Conservation (phyloP, 2,329 filamentous ascomycete genomes). For the Neospermospora avenae region DNA sequence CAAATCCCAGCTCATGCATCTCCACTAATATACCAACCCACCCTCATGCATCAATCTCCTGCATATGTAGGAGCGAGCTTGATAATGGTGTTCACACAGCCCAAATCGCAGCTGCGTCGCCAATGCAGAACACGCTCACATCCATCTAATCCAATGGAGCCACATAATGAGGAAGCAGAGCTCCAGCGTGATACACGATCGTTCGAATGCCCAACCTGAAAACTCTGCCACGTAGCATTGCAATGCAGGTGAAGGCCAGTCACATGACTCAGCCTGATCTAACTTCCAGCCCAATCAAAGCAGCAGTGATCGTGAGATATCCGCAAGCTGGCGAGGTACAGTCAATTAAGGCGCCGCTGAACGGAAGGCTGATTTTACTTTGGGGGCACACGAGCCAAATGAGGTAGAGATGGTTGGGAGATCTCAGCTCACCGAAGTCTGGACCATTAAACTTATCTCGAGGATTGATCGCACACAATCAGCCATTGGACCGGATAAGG, state of each 20-base stretch:
- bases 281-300: not conserved
- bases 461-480: not conserved
- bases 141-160: not conserved
- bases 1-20: not conserved
- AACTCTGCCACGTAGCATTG: not conserved
- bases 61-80: not conserved
- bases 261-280: not conserved
- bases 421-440: not conserved
- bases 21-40: not conserved
- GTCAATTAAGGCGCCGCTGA: not conserved
- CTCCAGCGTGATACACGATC: not conserved
- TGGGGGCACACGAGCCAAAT: not conserved
- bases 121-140: not conserved
- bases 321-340: not conserved
- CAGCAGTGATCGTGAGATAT: not conserved
- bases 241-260: not conserved
- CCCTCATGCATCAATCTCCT: not conserved
- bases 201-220: not conserved
- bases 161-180: not conserved
- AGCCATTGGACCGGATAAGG: not conserved
- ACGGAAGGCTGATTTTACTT: not conserved
- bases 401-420: not conserved
- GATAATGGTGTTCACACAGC: not conserved
- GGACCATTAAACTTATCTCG: not conserved
- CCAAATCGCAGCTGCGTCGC: not conserved